Evolutionary conservation across 371 early-diverging fungal species (phyloP).

Genomic region (Circinella minor): DNA sequence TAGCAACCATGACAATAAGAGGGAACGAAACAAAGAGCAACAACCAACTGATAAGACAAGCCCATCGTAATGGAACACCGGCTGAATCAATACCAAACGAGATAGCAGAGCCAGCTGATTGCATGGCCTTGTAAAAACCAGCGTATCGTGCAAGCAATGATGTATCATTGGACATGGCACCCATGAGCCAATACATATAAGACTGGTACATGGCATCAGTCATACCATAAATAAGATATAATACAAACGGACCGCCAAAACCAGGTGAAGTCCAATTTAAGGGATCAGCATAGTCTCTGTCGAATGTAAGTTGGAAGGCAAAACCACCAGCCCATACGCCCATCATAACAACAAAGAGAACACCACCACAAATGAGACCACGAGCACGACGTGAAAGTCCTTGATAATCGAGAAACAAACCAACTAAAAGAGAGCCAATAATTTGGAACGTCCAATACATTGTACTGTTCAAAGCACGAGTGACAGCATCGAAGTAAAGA

Average conservation of each 20-base stretch:
- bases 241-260: conserved; percentile 61
- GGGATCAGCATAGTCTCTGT: conserved; percentile 23
- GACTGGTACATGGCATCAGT: conserved; percentile 75
- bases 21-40: conserved; percentile 43
- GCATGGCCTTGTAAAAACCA: conserved; percentile 75
- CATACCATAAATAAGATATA: conserved; percentile 72
- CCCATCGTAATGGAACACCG: conserved; percentile 33
- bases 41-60: conserved; percentile 41
- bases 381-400: conserved; percentile 55
- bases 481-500: conserved; percentile 60
- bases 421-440: conserved; percentile 58
- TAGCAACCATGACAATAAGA: conserved; percentile 34
- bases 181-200: conserved; percentile 81
- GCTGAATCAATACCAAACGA: conserved; percentile 47
- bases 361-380: conserved; percentile 53
- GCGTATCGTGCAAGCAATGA: conserved; percentile 71
- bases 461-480: conserved; percentile 68
- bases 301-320: conserved; percentile 59
- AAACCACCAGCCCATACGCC: conserved; percentile 69
- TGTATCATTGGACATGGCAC: conserved; percentile 75
- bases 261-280: conserved; percentile 29
- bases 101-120: conserved; percentile 52
- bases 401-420: conserved; percentile 60
- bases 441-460: conserved; percentile 78
- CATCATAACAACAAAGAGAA: conserved; percentile 51